Base-by-base conservation (phyloP, 805 yeast species). In the Hanseniaspora clermontiae region DNA sequence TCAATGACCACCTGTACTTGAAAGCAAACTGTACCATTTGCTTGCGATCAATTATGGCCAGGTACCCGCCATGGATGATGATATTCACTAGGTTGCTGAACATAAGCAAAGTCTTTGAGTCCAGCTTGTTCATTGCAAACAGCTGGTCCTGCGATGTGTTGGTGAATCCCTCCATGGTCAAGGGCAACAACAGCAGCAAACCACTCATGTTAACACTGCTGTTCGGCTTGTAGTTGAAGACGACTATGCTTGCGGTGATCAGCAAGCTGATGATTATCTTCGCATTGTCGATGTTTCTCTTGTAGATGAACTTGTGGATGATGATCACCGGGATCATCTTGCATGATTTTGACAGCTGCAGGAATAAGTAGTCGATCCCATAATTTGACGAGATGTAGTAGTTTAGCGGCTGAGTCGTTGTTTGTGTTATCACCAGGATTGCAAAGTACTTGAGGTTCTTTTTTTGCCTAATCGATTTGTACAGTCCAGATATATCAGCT, bases 291-390 rank as follows among this genome's bases (percentile, higher is more conserved):
- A 87, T 91, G 54, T 69, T 71, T 4, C 85, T 79, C 45, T 84
- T 75, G 70, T 89, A 91, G 12, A 87, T 63, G 15, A 81, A 61
- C 57, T 83, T 71, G 64, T 89, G 96, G 2, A 93, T 85, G 37
- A 86, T 66, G 84, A 93, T 82, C n/a, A 91, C 95, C 0, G 99
- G 99, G 24, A 93, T 80, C 68, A 93, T 75, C 64, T 93, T 93
- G 67, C 97, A 91, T 55, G 95, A 84, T 66, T 93, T 93, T 19
- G 96, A 95, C 59, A 93, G 75, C 60, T 91, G 77, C 62, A 80
- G 84, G 0, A 95, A 84, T 64, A 93, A 72, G 65, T 86, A 93
- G 65, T 87, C 96, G 36, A 93, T 75, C 59, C 91, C 71, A 19
- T 95, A 80, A 43, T 82, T 77, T 59, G 87, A 82, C 1, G 95